Base-by-base conservation (phyloP, 345 rosid species). In the Aurinia saxatilis region DNA sequence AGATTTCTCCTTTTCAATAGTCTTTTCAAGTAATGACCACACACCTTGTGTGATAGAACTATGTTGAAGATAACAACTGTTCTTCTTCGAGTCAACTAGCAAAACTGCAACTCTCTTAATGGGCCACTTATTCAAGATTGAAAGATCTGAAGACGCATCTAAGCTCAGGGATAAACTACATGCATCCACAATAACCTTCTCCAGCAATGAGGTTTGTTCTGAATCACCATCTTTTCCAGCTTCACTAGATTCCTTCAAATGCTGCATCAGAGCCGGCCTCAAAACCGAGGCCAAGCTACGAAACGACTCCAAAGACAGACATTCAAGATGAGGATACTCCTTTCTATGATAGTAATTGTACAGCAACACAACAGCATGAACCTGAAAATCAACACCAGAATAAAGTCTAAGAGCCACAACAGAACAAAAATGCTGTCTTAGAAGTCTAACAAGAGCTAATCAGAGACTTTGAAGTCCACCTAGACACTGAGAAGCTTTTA, bases 1-100 rank as follows among this genome's bases (percentile, higher is more conserved):
- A 40, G 54, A 29, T 30, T 60, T 66, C 59, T 18, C 25, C 5
- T 37, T 44, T 8, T 78, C 64, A 48, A 80, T 30, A 57, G 73
- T 70, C 57, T 76, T 87, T 54, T 86, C 98, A 78, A 92, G 71
- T 62, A 87, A 36, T 1, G 95, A 82, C 93, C 95, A 87, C 42
- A 87, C 80, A 57, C 95, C 95, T 48, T 72, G 62, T 8, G 90
- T 79, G 40, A 81, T 49, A 23, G 63, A 59, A 71, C 84, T 76
- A 48, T 73, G 72, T 40, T 66, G 79, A 72, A 87, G 67, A 64
- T 62, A 71, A 65, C 93, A 89, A 21, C 53, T 77, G 64, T 73
- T 75, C 75, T 71, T 85, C 59, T 35, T 69, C 0, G 71, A 73
- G 35, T 92, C 95, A 65, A 87, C 73, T 56, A 92, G 54, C 62